Percentiles rank a stretch among this genome's conserved stretches.
These are phyloP conservation scores for Geranium incanum DNA, from an alignment of 441 rosid genomes.

Conservation along the genomic window DNA sequence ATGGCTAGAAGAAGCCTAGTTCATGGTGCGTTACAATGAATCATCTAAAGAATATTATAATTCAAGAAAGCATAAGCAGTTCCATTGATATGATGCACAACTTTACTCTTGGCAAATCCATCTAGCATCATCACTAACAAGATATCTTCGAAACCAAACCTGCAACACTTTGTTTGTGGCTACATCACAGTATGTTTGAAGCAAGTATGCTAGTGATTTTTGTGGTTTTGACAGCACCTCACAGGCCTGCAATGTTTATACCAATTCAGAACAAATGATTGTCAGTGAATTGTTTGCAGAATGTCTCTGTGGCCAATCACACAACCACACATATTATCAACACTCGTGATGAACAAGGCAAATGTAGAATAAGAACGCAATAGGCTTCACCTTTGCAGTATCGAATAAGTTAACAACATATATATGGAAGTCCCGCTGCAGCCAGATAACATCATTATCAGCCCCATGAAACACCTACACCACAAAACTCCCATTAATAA, in stretches of 20 bases:
- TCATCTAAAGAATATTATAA: neutral
- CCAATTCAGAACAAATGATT: constrained; percentile 11
- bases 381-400: constrained; percentile 68
- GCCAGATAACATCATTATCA: constrained; percentile 89
- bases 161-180: constrained; percentile 75
- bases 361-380: neutral
- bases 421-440: constrained; percentile 90
- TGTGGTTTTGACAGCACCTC: constrained; percentile 83
- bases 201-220: constrained; percentile 77
- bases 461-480: constrained; percentile 92
- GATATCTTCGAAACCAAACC: constrained; percentile 35
- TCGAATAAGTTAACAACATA: constrained; percentile 90
- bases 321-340: neutral
- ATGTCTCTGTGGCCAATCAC: neutral
- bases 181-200: constrained; percentile 71
- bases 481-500: constrained; percentile 15
- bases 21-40: neutral
- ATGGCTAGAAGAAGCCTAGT: neutral
- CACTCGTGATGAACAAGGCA: constrained; percentile 2
- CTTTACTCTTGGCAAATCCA: constrained; percentile 1
- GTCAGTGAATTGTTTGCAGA: neutral
- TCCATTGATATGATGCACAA: neutral
- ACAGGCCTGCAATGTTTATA: constrained; percentile 54
- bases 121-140: neutral
- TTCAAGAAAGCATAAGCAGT: neutral